Conservation (phyloP, 352 stramenopile genomes). For the Phytophthora sp. region DNA sequence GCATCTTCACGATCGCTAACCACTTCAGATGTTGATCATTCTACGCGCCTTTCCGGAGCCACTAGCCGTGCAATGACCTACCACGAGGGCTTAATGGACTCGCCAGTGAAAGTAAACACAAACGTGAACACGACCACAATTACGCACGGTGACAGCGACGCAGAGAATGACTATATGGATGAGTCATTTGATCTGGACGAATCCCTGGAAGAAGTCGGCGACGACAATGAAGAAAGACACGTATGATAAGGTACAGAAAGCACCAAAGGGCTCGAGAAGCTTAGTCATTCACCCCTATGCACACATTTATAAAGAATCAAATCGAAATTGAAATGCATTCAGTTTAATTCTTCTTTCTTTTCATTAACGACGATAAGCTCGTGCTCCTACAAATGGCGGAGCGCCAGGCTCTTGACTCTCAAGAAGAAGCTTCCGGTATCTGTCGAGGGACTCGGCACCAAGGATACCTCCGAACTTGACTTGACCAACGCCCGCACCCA, state of each 20-base stretch:
- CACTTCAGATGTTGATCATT: background rate
- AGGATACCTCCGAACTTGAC: conserved; percentile 76
- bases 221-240: conserved; percentile 24
- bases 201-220: conserved; percentile 66
- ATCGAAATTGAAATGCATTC: conserved; percentile 13
- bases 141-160: conserved; percentile 32
- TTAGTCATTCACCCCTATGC: background rate
- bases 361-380: conserved; percentile 28
- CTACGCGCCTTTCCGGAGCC: background rate
- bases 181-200: conserved; percentile 82
- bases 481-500: conserved; percentile 62
- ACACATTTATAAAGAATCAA: background rate
- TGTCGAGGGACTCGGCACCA: conserved; percentile 43
- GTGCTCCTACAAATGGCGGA: conserved; percentile 50
- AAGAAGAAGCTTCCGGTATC: conserved; percentile 68
- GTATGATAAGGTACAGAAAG: conserved; percentile 19
- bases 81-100: conserved; percentile 8
- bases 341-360: background rate
- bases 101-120: background rate
- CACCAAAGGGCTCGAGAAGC: no score
- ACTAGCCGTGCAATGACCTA: background rate
- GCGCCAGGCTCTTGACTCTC: conserved; percentile 44
- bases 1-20: background rate
- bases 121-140: background rate
- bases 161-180: conserved; percentile 61